Evolutionary conservation across 2,329 filamentous ascomycete species (phyloP), one percentile per base, ranked within the genome.

Genomic region (Trichophyton simii): DNA sequence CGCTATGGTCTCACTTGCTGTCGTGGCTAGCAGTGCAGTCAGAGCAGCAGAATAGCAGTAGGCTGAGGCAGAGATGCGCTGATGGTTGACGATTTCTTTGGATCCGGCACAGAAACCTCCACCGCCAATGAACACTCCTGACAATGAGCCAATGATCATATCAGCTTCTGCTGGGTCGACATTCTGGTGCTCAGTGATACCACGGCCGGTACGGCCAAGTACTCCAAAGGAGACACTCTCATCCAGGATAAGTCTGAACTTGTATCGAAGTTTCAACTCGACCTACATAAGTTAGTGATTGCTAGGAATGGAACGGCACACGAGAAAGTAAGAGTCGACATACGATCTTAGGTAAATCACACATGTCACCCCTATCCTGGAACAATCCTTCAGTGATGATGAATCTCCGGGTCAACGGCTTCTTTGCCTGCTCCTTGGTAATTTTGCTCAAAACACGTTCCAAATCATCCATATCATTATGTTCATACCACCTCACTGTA

Each of bases 221-320:
- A 97, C 88, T 63, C 92, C 95, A 72, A 97, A 99, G 0, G 91
- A 96, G 87, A 89, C 95, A 1, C 91, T 96, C 78, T 99, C 94
- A 73, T 99, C 94, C 42, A 99, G 85, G 66, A 97, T 95, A 61
- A 99, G 83, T 68, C 94, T 90, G 79, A 97, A 99, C 78, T 96
- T 99, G 82, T 97, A 96, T 73, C 88, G 89, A 67, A 91, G 85
- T 76, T 96, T 96, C 67, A 99, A 81, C 72, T 96, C 92, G 65
- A 97, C 81, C 87, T 89, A 3, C 18, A 61, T 34, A 63, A 25
- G n/a, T 42, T 57, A 55, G 52, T 9, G 8, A 22, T 36, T 20
- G 22, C 36, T 9, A n/a, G 28, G 15, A 25, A 31, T 38, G 7
- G 11, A 5, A n/a, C 15, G n/a, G 11, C 25, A n/a, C 22, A 48